A percentile compares a stretch with the other conserved stretches of the same genome.
phyloP scores from a whole-genome alignment of 371 early-diverging fungal genomes.

The Mucor sp. region DNA sequence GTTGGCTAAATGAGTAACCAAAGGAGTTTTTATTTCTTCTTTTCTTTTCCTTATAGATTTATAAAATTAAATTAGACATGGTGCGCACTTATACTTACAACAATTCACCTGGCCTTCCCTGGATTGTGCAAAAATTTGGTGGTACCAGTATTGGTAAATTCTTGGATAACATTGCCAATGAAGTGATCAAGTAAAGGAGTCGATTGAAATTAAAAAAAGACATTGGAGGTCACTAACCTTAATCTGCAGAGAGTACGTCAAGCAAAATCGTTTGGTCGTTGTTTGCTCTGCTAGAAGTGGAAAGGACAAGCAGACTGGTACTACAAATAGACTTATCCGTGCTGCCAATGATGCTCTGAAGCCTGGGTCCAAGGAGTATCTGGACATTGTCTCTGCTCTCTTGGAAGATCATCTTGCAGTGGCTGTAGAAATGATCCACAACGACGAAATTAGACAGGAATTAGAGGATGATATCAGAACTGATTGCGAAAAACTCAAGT shows the following conservation, averaged over 20 bases:
- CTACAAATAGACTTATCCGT: conserved; percentile 72
- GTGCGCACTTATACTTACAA: conserved; percentile 18
- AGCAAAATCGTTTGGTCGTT: conserved; percentile 70
- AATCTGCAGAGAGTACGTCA: conserved; percentile 49
- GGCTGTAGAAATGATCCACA: conserved; percentile 59
- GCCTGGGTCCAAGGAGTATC: conserved; percentile 61
- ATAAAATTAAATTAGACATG: conserved; percentile 7
- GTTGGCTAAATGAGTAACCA: neutral
- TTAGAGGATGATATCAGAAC: conserved; percentile 63
- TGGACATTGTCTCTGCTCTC: conserved; percentile 80
- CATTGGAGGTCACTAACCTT: neutral
- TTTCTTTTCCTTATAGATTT: conserved; percentile 11
- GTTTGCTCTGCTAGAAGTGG: conserved; percentile 86
- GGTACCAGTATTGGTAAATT: conserved; percentile 90
- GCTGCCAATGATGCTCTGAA: conserved; percentile 74
- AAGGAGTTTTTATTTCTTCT: conserved; percentile 10
- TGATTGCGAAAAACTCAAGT: conserved; percentile 77
- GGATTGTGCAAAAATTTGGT: conserved; percentile 87
- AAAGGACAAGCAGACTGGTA: conserved; percentile 75
- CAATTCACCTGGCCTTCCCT: conserved; percentile 47
- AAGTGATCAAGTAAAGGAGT: conserved; percentile 58
- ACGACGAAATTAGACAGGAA: conserved; percentile 52
- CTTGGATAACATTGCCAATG: conserved; percentile 57
- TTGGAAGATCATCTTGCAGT: conserved; percentile 81
- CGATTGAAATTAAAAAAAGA: neutral